These are phyloP conservation scores for Euphorbia tirucalli DNA, from an alignment of 345 rosid genomes.

Conservation along the genomic window DNA sequence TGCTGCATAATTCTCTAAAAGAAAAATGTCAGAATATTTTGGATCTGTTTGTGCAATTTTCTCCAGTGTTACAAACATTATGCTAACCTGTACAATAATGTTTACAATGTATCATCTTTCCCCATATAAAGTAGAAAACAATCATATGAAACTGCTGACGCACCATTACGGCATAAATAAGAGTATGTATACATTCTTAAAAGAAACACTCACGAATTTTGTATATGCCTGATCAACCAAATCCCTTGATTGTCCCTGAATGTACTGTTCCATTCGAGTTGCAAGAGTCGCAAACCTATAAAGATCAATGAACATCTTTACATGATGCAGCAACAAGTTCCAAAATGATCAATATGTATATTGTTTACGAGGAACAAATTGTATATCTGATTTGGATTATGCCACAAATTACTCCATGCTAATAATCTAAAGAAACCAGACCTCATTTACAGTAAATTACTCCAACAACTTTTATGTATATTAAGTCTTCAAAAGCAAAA, in stretches of 20 bases:
- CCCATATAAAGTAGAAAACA: background rate
- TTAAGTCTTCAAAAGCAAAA: background rate
- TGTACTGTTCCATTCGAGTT: conserved; percentile 99
- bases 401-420: background rate
- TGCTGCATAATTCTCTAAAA: conserved; percentile 96
- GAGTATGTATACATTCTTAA: background rate
- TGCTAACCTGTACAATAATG: conserved; percentile 70
- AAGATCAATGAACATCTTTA: conserved; percentile 12
- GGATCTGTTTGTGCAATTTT: conserved; percentile 92
- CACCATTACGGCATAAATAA: background rate
- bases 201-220: conserved; percentile 71
- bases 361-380: conserved; percentile 2
- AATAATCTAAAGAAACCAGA: background rate
- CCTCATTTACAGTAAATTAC: background rate
- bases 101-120: conserved; percentile 5
- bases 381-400: background rate
- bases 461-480: background rate
- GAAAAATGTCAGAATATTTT: conserved; percentile 85
- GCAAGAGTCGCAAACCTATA: conserved; percentile 94
- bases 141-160: background rate
- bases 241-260: conserved; percentile 96
- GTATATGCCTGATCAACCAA: conserved; percentile 97
- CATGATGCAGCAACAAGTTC: conserved; percentile 7
- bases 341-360: background rate
- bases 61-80: conserved; percentile 92